Evolutionary conservation across 1,284 basidiomycete genomes (phyloP), one percentile per base, ranked within the genome.

Genomic region (Testicularia cyperi): DNA sequence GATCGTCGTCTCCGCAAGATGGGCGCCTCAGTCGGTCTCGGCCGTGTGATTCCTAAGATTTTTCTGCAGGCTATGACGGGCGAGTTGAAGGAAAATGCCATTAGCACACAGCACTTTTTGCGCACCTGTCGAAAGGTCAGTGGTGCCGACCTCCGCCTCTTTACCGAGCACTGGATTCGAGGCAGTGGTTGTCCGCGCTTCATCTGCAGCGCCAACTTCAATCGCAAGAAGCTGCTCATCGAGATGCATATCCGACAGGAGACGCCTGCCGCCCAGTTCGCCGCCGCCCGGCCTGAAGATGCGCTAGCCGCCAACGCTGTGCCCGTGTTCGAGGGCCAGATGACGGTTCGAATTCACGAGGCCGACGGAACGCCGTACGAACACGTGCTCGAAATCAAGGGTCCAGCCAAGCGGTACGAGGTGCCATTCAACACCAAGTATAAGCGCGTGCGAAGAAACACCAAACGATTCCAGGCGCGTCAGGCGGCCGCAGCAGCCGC

Each of bases 371-470:
- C 95, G 28, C 94, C 95, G 0, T 98, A 98, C 74, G 95, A 99
- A 77, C 95, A 99, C 74, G 90, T 98, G 16, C 82, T 99, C 29
- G 92, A 96, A 74, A 88, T 98, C 49, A 86, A 88, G 29, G 84
- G 84, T 16, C 79, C 85, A 1, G 88, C 88, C 78, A 96, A 95
- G 77, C 86, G 88, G 12, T 96, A 90, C 75, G 91, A 95, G 71
- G 91, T 98, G 0, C 92, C 95, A 1, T 98, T 97, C 82, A 98
- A 98, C 77, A 97, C 94, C n/a, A 98, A 97, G 78, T 97, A 97
- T 79, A 98, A 97, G 78, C 90, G 95, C 56, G 89, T 96, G 14
- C 83, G 92, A 38, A 83, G 94, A 25, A 91, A 92, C 68, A 95
- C 90, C 16, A 94, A 94, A 77, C 87, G 91, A 15, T 95, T 95